phyloP scores from a whole-genome alignment of 306 rosid genomes.

The Chamaecrista fasciculata region DNA sequence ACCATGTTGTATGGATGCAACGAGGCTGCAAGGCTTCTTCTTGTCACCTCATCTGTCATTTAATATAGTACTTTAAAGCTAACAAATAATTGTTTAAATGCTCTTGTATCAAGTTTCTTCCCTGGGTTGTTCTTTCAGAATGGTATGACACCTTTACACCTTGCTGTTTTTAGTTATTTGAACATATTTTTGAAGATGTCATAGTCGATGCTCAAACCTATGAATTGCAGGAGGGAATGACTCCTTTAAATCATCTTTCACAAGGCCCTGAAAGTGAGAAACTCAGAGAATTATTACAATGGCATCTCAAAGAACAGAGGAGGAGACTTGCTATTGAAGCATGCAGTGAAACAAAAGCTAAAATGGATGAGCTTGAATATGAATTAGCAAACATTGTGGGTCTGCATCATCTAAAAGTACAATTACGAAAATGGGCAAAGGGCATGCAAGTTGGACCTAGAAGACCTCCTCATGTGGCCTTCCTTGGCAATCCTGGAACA shows the following conservation, averaged over 20 bases:
- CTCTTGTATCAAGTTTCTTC: conserved; percentile 23
- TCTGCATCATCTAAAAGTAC: conserved; percentile 74
- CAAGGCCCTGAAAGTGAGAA: conserved; percentile 70
- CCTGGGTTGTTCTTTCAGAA: conserved; percentile 53
- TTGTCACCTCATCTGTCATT: conserved; percentile 26
- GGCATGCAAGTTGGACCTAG: conserved; percentile 83
- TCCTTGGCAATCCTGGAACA: conserved; percentile 97
- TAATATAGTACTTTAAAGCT: conserved; percentile 18
- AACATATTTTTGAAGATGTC: conserved; percentile 13
- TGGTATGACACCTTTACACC: conserved; percentile 96
- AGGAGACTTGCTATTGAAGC: conserved; percentile 77
- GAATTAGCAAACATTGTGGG: conserved; percentile 83
- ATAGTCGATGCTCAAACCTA: conserved; percentile 18
- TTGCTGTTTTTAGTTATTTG: conserved; percentile 57
- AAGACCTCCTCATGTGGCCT: conserved; percentile 96
- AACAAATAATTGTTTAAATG: conserved; percentile 15
- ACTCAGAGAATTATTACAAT: conserved; percentile 55
- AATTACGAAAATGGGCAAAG: conserved; percentile 88
- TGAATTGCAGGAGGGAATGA: conserved; percentile 82
- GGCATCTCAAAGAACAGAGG: conserved; percentile 72
- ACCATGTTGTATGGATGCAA: conserved; percentile 87
- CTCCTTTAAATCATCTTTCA: conserved; percentile 78
- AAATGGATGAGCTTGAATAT: conserved; percentile 78
- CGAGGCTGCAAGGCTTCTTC: conserved; percentile 67
- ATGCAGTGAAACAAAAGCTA: conserved; percentile 81